Base-by-base conservation (phyloP, 2,329 filamentous ascomycete genomes). In the Trichoderma oligosporum region DNA sequence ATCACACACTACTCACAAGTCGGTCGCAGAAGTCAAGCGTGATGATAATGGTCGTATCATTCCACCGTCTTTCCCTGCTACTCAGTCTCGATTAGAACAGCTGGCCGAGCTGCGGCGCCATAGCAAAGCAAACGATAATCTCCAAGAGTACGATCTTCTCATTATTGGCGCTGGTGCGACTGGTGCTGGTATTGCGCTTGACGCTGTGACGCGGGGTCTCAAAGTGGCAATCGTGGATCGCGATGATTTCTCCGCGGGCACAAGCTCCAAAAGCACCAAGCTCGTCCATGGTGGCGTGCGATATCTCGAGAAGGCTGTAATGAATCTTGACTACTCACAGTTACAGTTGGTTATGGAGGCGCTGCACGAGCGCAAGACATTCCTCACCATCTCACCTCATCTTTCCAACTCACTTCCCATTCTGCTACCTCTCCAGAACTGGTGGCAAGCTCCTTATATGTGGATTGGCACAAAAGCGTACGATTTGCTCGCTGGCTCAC, bases 191-290 rank as follows among this genome's bases (percentile, higher is more conserved):
- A 90, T 94, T 65, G 89, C 89, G 11, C 81, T 94, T 44, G 89
- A 94, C 72, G 89, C 89, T 33, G 87, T 85, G 20, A 92, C 89
- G 2, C 82, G 89, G 64, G 89, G 89, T 2, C 75, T 93, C 66
- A 89, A 86, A 73, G 89, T 94, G 59, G 89, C 89, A 11, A 74
- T 92, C 49, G 87, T 94, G 14, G 89, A 94, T 74, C 81, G 88
- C 61, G 89, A 93, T 70, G 89, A 94, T 73, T 94, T 93, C 70
- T 86, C 86, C 65, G 82, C 86, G 61, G 89, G 89, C 27, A 93
- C 89, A 38, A 91, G 87, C 76, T 90, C 87, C 72, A 93, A 93
- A 77, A 91, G 87, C 75, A 94, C 89, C 47, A 94, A 94, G 74
- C 79, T 94, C 53, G 89, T 94, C 16, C 89, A 94, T 73, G 89